These are phyloP conservation scores for Coniochaeta hoffmannii DNA, from an alignment of 2,329 filamentous ascomycete genomes.

Conservation along the genomic window DNA sequence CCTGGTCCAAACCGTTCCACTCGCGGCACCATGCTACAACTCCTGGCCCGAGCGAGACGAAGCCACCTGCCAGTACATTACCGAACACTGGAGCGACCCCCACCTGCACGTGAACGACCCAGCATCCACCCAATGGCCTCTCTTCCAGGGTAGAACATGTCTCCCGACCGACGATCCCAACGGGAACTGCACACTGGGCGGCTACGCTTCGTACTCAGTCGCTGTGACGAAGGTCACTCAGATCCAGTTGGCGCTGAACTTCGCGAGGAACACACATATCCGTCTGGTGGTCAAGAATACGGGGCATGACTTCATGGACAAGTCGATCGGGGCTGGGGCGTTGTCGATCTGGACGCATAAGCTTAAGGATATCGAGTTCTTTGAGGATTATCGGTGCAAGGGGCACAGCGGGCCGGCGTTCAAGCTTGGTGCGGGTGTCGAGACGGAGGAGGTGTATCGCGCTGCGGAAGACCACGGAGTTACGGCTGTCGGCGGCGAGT, in stretches of 20 bases:
- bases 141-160: slow-evolving; percentile 31
- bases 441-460: slow-evolving; percentile 42
- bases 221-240: slow-evolving; percentile 32
- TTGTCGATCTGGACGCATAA: slow-evolving; percentile 23
- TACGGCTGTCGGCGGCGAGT: slow-evolving; percentile 44
- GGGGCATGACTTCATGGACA: slow-evolving; percentile 38
- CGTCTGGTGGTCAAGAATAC: slow-evolving; percentile 44
- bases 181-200: slow-evolving; percentile 29
- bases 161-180: slow-evolving; percentile 16
- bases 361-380: slow-evolving; percentile 17
- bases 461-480: slow-evolving; percentile 37
- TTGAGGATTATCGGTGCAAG: slow-evolving; percentile 8
- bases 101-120: neutral
- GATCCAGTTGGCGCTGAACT: slow-evolving; percentile 38
- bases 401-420: slow-evolving; percentile 9
- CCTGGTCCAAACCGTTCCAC: slow-evolving; percentile 43
- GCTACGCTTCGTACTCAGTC: slow-evolving; percentile 33
- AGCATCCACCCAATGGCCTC: slow-evolving; percentile 23
- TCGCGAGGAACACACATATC: slow-evolving; percentile 36
- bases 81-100: slow-evolving; percentile 23
- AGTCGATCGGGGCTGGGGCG: slow-evolving; percentile 25
- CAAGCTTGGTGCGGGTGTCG: slow-evolving; percentile 41
- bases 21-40: slow-evolving; percentile 45
- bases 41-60: slow-evolving; percentile 32
- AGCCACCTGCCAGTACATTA: slow-evolving; percentile 29